Base-by-base conservation (phyloP, 495 filamentous ascomycete genomes). In the Bombardia bombarda region DNA sequence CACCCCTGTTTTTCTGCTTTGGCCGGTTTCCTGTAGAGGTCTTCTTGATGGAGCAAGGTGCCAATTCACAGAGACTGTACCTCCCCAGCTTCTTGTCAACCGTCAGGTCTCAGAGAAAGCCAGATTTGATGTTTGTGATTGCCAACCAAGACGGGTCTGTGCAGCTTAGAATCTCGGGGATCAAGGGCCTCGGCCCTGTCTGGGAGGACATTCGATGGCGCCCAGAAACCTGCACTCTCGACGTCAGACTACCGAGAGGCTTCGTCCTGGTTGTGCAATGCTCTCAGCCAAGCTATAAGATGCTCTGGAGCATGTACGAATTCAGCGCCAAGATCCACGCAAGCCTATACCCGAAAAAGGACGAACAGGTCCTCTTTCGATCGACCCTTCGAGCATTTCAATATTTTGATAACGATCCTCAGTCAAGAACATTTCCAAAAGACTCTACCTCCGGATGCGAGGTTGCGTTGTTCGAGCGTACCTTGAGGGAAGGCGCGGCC, bases 131-230 rank as follows among this genome's bases (percentile, higher is more conserved):
- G 41, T 79, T 83, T 32, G 66, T 82, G 3, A 74, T 93, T 30
- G 78, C 80, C 8, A 90, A 79, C 60, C 86, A 92, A 63, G 82
- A 82, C 51, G 79, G 81, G 9, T 70, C 80, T 17, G 74, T 92
- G 40, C 84, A 86, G 51, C 62, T 93, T n/a, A 62, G 75, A 40
- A 80, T 95, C 21, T 83, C 83, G 43, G 64, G 73, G 17, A 77
- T 82, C 49, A 81, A 74, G 47, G 74, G 75, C 50, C 61, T 65
- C n/a, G 83, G 83, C 1, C 77, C 82, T 2, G 80, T 77, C 1
- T 94, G 88, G 88, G 73, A 85, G 23, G 79, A 87, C 50, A 78
- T 92, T 18, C 68, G 76, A 35, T 95, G 87, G 87, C 81, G 80
- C 38, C 61, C 75, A 9, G 76, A 80, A 13, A 66, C 68, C 7